These are phyloP conservation scores for Cajanus cajan DNA, from an alignment of 306 rosid species.

Conservation along the genomic window DNA sequence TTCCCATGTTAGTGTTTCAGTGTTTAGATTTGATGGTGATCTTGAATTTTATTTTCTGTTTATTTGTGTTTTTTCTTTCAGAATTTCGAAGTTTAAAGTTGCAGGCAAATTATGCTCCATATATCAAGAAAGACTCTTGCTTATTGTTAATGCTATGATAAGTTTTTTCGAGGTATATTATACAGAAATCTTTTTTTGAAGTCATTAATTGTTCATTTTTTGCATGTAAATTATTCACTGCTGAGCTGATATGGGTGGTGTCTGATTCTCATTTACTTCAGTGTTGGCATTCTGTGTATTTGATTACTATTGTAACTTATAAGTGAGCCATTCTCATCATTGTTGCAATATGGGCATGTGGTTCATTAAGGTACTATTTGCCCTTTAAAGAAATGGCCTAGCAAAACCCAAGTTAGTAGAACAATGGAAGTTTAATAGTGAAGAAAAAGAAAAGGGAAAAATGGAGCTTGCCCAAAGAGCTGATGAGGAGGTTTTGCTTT, in stretches of 20 bases:
- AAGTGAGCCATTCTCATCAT: background rate
- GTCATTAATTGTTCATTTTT: background rate
- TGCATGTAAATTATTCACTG: background rate
- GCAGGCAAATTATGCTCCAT: background rate
- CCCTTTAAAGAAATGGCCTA: background rate
- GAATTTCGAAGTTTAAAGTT: slow-evolving; percentile 51
- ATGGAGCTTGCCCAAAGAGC: background rate
- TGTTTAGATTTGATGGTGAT: background rate
- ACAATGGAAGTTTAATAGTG: background rate
- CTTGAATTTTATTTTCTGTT: background rate
- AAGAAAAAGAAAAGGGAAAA: background rate
- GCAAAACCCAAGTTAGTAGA: background rate
- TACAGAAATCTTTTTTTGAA: background rate
- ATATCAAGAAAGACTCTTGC: slow-evolving; percentile 30
- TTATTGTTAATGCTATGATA: slow-evolving; percentile 67
- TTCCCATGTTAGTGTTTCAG: background rate
- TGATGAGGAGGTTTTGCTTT: background rate
- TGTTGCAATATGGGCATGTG: background rate
- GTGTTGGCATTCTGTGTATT: background rate
- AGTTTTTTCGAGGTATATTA: slow-evolving; percentile 73
- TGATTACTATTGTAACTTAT: background rate
- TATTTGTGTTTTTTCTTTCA: slow-evolving; percentile 26
- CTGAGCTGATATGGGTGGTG: background rate
- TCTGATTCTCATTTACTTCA: background rate
- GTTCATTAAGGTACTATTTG: background rate